phyloP scores from a whole-genome alignment of 2,329 filamentous ascomycete genomes.

The Epichloe scottii region DNA sequence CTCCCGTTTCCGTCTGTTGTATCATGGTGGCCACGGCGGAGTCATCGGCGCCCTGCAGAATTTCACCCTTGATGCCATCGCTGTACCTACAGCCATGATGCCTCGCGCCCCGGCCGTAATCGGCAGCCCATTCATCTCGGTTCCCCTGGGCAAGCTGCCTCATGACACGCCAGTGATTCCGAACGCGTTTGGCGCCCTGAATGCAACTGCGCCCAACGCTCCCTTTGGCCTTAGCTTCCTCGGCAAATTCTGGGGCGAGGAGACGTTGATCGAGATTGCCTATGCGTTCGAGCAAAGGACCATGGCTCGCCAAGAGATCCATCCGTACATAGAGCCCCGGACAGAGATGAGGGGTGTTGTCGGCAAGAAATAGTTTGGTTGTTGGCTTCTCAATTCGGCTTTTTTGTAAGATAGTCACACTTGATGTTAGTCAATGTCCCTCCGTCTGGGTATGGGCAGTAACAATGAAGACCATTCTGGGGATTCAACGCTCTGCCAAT shows the following conservation, averaged over 20 bases:
- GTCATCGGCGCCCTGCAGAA: constrained; percentile 43
- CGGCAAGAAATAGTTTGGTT: not conserved
- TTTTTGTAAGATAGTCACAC: too few species aligned
- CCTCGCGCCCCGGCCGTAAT: constrained; percentile 39
- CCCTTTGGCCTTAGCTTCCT: constrained; percentile 53
- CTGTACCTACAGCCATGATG: constrained; percentile 42
- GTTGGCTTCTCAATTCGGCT: not conserved
- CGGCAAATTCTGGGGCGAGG: constrained; percentile 46
- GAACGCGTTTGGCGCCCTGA: constrained; percentile 36
- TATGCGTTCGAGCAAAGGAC: constrained; percentile 57
- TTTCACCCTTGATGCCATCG: constrained; percentile 43
- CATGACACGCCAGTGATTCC: constrained; percentile 30
- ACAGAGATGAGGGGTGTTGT: constrained; percentile 19
- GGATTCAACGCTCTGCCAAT: too few species aligned
- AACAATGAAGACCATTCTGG: too few species aligned
- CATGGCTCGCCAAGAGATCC: constrained; percentile 13
- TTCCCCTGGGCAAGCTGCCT: constrained; percentile 49
- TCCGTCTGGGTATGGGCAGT: too few species aligned
- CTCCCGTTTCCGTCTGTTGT: constrained; percentile 39
- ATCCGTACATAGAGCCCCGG: constrained; percentile 18
- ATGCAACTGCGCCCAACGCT: constrained; percentile 35
- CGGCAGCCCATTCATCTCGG: constrained; percentile 46
- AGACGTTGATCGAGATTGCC: constrained; percentile 47
- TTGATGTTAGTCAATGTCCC: too few species aligned
- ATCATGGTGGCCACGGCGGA: constrained; percentile 42